phyloP scores from a whole-genome alignment of 208 protist species.

The Acanthamoeba quina region DNA sequence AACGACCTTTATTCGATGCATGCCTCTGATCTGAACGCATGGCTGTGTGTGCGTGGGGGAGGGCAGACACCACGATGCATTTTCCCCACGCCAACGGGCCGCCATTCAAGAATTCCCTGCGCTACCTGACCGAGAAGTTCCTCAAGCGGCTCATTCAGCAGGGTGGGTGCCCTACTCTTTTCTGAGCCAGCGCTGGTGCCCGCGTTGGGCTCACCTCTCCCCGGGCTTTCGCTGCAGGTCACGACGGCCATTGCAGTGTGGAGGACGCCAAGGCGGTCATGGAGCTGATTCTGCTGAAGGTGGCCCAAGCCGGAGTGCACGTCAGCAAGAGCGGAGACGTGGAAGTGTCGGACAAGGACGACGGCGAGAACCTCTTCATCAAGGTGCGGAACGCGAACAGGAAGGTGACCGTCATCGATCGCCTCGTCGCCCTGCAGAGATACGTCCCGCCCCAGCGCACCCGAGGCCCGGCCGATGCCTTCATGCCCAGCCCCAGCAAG shows the following conservation, averaged over 20 bases:
- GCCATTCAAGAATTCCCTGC: slow-evolving; percentile 92
- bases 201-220: background rate
- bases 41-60: too few relatives aligned
- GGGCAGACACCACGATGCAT: slow-evolving; percentile 88
- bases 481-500: slow-evolving; percentile 20
- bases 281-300: slow-evolving; percentile 15
- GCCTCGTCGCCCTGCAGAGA: background rate
- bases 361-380: slow-evolving; percentile 29
- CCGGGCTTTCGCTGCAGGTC: background rate
- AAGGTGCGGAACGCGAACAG: slow-evolving; percentile 27
- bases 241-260: background rate
- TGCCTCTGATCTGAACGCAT: too few relatives aligned
- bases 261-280: slow-evolving; percentile 38
- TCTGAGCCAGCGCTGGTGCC: background rate
- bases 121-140: slow-evolving; percentile 91
- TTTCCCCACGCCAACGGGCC: slow-evolving; percentile 93
- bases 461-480: background rate
- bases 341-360: background rate
- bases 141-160: slow-evolving; percentile 92
- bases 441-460: background rate
- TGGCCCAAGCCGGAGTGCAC: background rate
- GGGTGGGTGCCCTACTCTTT: slow-evolving; percentile 63
- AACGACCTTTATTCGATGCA: background rate
- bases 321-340: background rate
- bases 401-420: slow-evolving; percentile 12